These are phyloP conservation scores for Nyctanthes arbortristis DNA, from an alignment of 257 asterid genomes.

Conservation along the genomic window DNA sequence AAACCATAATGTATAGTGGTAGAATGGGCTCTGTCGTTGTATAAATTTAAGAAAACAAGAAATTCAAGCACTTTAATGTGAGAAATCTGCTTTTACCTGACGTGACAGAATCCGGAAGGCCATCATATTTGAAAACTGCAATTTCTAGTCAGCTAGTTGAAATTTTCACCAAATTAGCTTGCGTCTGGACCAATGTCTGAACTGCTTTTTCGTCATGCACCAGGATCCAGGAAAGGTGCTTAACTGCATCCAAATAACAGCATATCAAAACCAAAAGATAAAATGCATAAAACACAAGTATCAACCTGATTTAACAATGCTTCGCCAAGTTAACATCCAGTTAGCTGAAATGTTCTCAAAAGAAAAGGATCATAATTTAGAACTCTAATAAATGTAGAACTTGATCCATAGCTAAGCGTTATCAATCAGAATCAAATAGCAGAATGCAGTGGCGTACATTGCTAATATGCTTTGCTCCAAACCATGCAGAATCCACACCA, in stretches of 20 bases:
- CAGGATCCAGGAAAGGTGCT: conserved; percentile 77
- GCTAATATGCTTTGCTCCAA: conserved; percentile 89
- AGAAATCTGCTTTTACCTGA: neutral
- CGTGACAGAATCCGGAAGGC: neutral
- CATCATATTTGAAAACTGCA: neutral
- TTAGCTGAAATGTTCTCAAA: too few species aligned
- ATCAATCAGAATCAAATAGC: neutral
- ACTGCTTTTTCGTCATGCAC: conserved; percentile 76
- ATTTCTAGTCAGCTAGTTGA: neutral
- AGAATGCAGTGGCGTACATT: conserved; percentile 54
- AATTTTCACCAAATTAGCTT: conserved; percentile 57
- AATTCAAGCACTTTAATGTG: neutral
- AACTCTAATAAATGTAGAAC: neutral
- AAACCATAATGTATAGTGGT: neutral
- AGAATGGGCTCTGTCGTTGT: neutral
- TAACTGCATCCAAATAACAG: conserved; percentile 44
- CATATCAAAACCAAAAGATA: neutral
- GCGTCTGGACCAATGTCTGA: conserved; percentile 53
- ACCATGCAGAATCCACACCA: conserved; percentile 93
- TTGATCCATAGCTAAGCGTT: neutral
- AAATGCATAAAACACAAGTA: neutral
- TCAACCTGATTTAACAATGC: neutral
- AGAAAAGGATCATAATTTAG: neutral
- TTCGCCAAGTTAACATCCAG: too few species aligned
- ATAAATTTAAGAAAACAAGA: neutral